These are phyloP conservation scores for Hansenula lynferdii DNA, from an alignment of 1,139 yeast species.

Conservation along the genomic window DNA sequence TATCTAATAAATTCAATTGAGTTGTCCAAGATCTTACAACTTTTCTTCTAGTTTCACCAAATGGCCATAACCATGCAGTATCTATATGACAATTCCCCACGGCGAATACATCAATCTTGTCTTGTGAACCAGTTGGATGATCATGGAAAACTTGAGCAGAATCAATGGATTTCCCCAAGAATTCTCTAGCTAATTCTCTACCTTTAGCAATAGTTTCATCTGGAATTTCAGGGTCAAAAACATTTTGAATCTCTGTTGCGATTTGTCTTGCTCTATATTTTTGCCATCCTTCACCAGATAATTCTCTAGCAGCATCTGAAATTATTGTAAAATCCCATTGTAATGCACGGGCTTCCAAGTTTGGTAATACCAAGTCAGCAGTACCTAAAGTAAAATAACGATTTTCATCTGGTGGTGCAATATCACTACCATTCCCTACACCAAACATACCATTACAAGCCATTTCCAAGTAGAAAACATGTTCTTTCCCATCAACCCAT, in stretches of 20 bases:
- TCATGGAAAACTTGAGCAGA: conserved; percentile 51
- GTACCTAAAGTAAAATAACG: conserved; percentile 59
- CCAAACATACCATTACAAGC: conserved; percentile 97
- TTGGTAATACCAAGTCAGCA: conserved; percentile 82
- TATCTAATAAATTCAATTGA: conserved; percentile 77
- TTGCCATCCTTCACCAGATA: conserved; percentile 71
- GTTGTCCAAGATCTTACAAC: conserved; percentile 95
- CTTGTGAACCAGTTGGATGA: conserved; percentile 27
- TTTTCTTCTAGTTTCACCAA: conserved; percentile 89
- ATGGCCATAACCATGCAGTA: conserved; percentile 98
- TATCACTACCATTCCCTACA: conserved; percentile 56
- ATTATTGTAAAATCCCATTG: conserved; percentile 82
- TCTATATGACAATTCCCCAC: conserved; percentile 96
- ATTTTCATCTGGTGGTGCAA: conserved; percentile 64
- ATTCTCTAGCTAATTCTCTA: conserved; percentile 59
- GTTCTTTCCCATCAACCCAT: conserved; percentile 36
- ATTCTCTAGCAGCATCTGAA: conserved; percentile 87
- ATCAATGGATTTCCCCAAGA: conserved; percentile 37
- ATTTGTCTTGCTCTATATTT: conserved; percentile 77
- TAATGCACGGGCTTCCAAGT: conserved; percentile 72
- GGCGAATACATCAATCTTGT: conserved; percentile 57
- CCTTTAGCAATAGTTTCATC: conserved; percentile 50
- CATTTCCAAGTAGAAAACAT: conserved; percentile 72
- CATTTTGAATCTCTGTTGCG: conserved; percentile 76
- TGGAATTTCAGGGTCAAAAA: conserved; percentile 60